Evolutionary conservation across 78 protist species (phyloP).

Genomic region (Guillardia theta): DNA sequence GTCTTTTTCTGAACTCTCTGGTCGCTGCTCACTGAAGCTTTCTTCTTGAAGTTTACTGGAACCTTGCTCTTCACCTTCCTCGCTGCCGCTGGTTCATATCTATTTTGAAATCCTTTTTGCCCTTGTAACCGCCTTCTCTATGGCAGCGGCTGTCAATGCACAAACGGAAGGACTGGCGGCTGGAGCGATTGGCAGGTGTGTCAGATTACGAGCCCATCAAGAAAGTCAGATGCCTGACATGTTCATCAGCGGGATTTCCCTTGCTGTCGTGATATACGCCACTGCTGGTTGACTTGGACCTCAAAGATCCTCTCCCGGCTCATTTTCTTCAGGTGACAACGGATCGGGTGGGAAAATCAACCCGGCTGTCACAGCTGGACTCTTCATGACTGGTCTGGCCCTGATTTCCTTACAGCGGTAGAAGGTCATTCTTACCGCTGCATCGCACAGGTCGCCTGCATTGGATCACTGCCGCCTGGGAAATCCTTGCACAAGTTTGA

Average conservation of each 20-base stretch:
- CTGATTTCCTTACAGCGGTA: too few species aligned
- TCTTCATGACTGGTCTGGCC: not conserved
- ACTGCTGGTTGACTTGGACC: not conserved
- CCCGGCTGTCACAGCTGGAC: not conserved
- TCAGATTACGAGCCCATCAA: too few species aligned
- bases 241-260: not conserved
- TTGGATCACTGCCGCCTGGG: not conserved
- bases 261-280: not conserved
- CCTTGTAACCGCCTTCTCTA: not conserved
- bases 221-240: too few species aligned
- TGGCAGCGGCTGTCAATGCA: not conserved
- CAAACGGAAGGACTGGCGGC: not conserved
- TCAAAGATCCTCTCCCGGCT: not conserved
- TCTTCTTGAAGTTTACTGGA: not conserved
- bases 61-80: not conserved
- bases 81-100: not conserved
- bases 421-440: too few species aligned
- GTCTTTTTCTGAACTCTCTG: too few species aligned
- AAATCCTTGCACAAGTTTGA: not conserved
- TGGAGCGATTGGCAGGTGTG: not conserved
- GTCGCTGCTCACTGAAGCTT: too few species aligned
- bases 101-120: not conserved
- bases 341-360: not conserved
- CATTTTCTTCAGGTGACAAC: not conserved
- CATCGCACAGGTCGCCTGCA: not conserved